These are phyloP conservation scores for Globisporangium polare DNA, from an alignment of 352 stramenopile genomes.

Conservation along the genomic window DNA sequence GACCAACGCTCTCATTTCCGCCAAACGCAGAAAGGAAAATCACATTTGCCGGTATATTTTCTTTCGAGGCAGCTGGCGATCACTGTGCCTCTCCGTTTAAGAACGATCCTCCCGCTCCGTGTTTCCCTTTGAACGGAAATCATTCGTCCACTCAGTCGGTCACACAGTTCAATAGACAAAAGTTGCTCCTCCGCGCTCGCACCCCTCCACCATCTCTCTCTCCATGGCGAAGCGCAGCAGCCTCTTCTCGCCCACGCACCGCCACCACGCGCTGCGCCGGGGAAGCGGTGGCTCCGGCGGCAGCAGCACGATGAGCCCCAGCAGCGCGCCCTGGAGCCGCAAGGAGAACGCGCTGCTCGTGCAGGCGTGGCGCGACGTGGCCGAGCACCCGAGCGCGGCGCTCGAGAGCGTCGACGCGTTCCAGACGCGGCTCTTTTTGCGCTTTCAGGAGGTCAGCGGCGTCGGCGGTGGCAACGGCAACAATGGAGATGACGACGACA, in stretches of 20 bases:
- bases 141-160: too few species aligned
- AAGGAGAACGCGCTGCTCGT: conserved; percentile 11
- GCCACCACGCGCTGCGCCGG: conserved; percentile 6
- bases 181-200: not conserved
- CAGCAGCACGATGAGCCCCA: not conserved
- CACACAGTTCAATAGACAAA: conserved; percentile 1
- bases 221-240: conserved; percentile 1
- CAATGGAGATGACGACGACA: not conserved
- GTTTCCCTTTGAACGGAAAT: too few species aligned
- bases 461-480: not conserved
- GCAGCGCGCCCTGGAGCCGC: conserved; percentile 9
- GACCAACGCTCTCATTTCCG: not conserved
- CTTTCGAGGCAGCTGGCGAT: too few species aligned
- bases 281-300: not conserved
- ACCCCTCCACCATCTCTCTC: too few species aligned
- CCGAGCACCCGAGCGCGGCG: conserved; percentile 2
- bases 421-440: conserved; percentile 15
- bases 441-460: conserved; percentile 10
- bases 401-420: conserved; percentile 15
- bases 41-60: too few species aligned
- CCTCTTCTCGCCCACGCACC: conserved; percentile 11
- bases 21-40: not conserved
- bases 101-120: too few species aligned
- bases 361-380: conserved; percentile 12
- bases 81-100: too few species aligned